Conservation (phyloP, 2,329 filamentous ascomycete species). For the Pseudogymnoascus sp. region DNA sequence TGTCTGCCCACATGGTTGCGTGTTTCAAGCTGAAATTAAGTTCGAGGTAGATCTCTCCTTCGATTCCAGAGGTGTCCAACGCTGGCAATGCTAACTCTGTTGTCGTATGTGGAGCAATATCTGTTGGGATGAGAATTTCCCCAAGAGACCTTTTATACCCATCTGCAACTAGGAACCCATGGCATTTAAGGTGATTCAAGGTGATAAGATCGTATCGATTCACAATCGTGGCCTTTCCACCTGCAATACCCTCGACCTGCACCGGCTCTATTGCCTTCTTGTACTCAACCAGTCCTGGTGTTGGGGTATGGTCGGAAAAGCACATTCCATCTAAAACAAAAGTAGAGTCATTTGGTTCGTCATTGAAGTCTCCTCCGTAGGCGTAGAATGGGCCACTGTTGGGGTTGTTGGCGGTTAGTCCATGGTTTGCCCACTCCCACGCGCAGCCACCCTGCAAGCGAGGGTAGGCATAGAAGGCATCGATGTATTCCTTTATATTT, state of each 20-base stretch:
- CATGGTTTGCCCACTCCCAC: constrained; percentile 40
- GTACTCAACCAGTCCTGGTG: constrained; percentile 33
- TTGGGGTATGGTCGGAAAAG: constrained; percentile 33
- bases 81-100: constrained; percentile 9
- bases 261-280: constrained; percentile 36
- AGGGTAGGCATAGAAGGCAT: constrained; percentile 44
- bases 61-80: background rate
- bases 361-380: constrained; percentile 38
- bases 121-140: constrained; percentile 7
- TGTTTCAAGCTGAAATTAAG: background rate
- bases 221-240: constrained; percentile 22
- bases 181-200: constrained; percentile 41
- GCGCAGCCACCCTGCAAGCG: constrained; percentile 46
- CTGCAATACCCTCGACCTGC: constrained; percentile 19
- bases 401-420: constrained; percentile 29
- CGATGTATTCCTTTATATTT: constrained; percentile 56
- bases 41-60: constrained; percentile 9
- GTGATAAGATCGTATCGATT: constrained; percentile 45
- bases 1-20: constrained; percentile 7
- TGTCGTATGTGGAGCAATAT: constrained; percentile 30
- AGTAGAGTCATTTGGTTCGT: constrained; percentile 35
- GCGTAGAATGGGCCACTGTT: constrained; percentile 33
- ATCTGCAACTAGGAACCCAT: constrained; percentile 38
- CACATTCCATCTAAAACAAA: constrained; percentile 37
- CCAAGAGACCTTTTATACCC: constrained; percentile 28